Evolutionary conservation across 139 green algal genomes (phyloP).

Genomic region (Coelastrella sp.): DNA sequence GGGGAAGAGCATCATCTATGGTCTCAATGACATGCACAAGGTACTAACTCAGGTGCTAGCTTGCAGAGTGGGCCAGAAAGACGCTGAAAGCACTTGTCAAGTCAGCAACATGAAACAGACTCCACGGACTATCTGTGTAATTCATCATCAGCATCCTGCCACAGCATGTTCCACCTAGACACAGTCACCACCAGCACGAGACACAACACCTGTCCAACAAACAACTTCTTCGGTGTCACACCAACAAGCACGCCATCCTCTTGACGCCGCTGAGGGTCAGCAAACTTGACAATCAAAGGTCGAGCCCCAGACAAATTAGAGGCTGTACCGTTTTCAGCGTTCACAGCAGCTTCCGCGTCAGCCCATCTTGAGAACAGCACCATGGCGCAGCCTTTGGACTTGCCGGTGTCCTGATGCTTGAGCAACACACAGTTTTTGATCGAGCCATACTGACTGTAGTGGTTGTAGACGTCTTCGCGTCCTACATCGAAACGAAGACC

Average conservation of each 20-base stretch:
- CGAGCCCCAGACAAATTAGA: constrained; percentile 56
- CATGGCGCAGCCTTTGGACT: constrained; percentile 85
- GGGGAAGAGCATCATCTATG: too few species aligned
- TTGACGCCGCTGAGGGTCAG: constrained; percentile 75
- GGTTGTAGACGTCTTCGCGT: constrained; percentile 74
- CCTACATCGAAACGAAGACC: constrained; percentile 53
- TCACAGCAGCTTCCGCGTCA: constrained; percentile 78
- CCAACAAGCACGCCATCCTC: constrained; percentile 63
- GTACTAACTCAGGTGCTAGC: too few species aligned
- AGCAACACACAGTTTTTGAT: constrained; percentile 79
- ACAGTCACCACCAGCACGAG: constrained; percentile 18
- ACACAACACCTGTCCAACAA: constrained; percentile 84
- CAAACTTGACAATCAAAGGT: constrained; percentile 84
- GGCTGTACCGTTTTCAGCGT: constrained; percentile 74
- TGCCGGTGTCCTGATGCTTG: constrained; percentile 68
- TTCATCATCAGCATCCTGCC: too few species aligned
- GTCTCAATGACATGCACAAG: too few species aligned
- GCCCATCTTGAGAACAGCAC: constrained; percentile 79
- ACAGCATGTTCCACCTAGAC: constrained; percentile 12
- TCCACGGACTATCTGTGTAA: too few species aligned
- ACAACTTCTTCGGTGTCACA: constrained; percentile 90
- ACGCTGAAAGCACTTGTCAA: too few species aligned
- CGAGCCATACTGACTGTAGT: constrained; percentile 81
- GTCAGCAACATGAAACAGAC: too few species aligned
- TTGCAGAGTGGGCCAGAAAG: too few species aligned